Percentiles rank a stretch among this genome's conserved stretches.
Conservation (phyloP, 257 asterid species). For the Hygrophila difformis region DNA sequence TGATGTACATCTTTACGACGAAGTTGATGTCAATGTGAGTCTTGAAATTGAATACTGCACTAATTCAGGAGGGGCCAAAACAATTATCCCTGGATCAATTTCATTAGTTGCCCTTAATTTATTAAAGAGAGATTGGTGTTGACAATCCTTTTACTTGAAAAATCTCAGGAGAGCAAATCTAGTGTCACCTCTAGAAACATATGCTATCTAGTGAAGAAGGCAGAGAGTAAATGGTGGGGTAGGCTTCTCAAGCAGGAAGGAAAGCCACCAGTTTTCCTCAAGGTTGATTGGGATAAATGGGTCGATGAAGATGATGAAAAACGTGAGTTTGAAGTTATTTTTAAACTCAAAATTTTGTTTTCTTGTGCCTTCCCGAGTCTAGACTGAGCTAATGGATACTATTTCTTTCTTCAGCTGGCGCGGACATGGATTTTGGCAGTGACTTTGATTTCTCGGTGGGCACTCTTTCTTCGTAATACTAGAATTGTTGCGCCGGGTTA, state of each 20-base stretch:
- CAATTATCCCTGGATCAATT: no score
- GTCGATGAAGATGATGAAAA: conserved; percentile 67
- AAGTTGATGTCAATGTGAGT: conserved; percentile 54
- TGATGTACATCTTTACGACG: conserved; percentile 46
- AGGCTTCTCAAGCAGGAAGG: conserved; percentile 54
- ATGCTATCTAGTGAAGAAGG: conserved; percentile 56
- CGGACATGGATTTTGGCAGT: conserved; percentile 38
- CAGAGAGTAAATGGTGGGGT: conserved; percentile 77
- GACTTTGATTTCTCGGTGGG: conserved; percentile 56
- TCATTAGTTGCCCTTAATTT: no score
- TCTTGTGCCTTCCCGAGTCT: neutral
- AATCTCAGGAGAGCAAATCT: conserved; percentile 56
- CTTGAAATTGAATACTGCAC: neutral
- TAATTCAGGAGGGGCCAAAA: no score
- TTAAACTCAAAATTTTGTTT: neutral
- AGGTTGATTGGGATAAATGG: conserved; percentile 92
- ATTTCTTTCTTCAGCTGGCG: conserved; percentile 24
- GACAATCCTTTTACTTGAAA: neutral
- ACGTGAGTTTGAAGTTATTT: conserved; percentile 18
- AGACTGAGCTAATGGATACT: neutral
- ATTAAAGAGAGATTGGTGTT: neutral
- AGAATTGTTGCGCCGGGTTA: neutral
- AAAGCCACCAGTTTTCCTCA: conserved; percentile 47
- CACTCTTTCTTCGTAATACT: neutral
- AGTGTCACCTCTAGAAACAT: conserved; percentile 39